Evolutionary conservation across 148 eudicot species (phyloP), one percentile per base, ranked within the genome.

Genomic region (Vaccinium corymbosum): DNA sequence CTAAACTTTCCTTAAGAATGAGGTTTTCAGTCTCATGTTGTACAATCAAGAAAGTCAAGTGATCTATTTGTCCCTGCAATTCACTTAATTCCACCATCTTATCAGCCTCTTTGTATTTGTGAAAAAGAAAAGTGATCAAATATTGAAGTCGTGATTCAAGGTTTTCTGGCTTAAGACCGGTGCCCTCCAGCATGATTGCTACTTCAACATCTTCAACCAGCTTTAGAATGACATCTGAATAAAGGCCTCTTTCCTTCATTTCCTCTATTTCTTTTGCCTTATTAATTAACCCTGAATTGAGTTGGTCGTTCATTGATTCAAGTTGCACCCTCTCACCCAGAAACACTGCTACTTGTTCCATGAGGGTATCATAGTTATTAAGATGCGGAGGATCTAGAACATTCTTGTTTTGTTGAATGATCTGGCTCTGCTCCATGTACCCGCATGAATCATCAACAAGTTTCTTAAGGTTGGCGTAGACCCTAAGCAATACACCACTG

Each of bases 1-100:
- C 90, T 90, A 94, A 87, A 83, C 92, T 92, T 84, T 90, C 95
- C 86, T 88, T 92, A 32, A 94, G 90, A 81, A 93, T 85, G 46
- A 92, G 77, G 64, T 86, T 87, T 85, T 93, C 94, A 88, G 88
- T 93, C 85, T 93, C 89, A 87, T 88, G 91, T 72, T 91, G 88
- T 78, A 94, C 68, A 61, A 88, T 87, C 50, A 85, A 82, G 49
- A 83, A 86, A 80, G 86, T 87, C 62, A 93, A 84, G 83, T 82
- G 85, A 79, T 94, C 97, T 71, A 90, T 71, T 84, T 86, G 85
- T 35, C 80, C 90, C 84, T 85, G 94, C 86, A 94, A 76, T 73
- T 85, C 89, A 80, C 79, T 85, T 62, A 89, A 81, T 87, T 92
- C 93, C 82, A 79, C 85, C 82, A 72, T 84, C 79, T 90, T 90